These are phyloP conservation scores for Mariannaea sp. DNA, from an alignment of 2,329 filamentous ascomycete genomes.

Conservation along the genomic window DNA sequence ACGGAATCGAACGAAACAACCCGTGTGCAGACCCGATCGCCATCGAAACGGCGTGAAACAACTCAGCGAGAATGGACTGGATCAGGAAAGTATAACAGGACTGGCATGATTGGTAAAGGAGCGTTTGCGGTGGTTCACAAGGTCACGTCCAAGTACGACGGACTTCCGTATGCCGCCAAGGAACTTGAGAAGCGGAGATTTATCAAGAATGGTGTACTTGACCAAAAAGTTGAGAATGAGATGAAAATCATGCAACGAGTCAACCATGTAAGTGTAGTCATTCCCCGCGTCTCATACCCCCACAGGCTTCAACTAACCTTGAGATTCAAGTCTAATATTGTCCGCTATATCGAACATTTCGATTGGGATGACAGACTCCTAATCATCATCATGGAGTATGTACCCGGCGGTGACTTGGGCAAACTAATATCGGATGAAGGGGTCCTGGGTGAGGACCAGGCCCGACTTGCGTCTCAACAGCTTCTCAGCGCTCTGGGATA, in stretches of 20 bases:
- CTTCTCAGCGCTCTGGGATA: conserved; percentile 84
- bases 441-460: conserved; percentile 68
- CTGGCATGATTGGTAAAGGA: conserved; percentile 83
- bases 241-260: conserved; percentile 93
- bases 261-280: conserved; percentile 67
- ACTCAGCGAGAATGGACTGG: conserved; percentile 75
- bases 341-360: conserved; percentile 87
- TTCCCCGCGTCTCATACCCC: neutral
- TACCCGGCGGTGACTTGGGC: conserved; percentile 81
- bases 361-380: conserved; percentile 82
- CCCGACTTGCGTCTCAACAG: conserved; percentile 74
- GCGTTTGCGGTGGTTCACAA: conserved; percentile 95
- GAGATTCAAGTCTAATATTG: conserved; percentile 73
- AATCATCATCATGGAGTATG: conserved; percentile 97
- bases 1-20: conserved; percentile 29
- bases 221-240: conserved; percentile 94
- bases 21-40: conserved; percentile 17
- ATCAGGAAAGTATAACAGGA: conserved; percentile 81
- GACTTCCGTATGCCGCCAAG: conserved; percentile 85
- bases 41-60: conserved; percentile 36
- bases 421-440: conserved; percentile 67
- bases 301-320: conserved; percentile 21
- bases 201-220: conserved; percentile 87
- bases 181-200: conserved; percentile 92
- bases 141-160: conserved; percentile 83